Conservation (phyloP, 208 protist species). For the Leishmania major region DNA sequence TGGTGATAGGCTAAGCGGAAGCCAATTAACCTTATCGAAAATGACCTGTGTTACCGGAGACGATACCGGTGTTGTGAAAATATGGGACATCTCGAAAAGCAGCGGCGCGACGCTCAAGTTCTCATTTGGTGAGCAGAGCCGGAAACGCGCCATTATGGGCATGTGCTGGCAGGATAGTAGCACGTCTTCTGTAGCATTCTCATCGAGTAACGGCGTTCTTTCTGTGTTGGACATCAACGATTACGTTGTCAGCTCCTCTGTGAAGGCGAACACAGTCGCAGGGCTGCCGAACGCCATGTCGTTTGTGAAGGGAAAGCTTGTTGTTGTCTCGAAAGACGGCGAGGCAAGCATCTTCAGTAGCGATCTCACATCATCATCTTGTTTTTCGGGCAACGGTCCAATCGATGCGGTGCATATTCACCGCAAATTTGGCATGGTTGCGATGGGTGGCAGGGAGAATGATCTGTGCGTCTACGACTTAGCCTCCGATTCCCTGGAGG, state of each 20-base stretch:
- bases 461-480: slow-evolving; percentile 77
- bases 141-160: slow-evolving; percentile 59
- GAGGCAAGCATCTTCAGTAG: slow-evolving; percentile 44
- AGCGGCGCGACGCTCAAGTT: slow-evolving; percentile 66
- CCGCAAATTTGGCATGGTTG: slow-evolving; percentile 75
- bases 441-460: slow-evolving; percentile 76
- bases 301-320: slow-evolving; percentile 61
- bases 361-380: slow-evolving; percentile 23
- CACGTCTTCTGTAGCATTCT: slow-evolving; percentile 62
- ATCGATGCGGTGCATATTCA: slow-evolving; percentile 81
- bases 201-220: slow-evolving; percentile 63
- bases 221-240: slow-evolving; percentile 52
- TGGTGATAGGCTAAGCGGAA: neutral
- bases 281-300: slow-evolving; percentile 62
- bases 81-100: slow-evolving; percentile 83
- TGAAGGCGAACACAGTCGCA: slow-evolving; percentile 42
- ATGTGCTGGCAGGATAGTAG: slow-evolving; percentile 78
- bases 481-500: slow-evolving; percentile 34
- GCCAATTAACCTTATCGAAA: neutral
- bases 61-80: slow-evolving; percentile 82
- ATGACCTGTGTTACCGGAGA: slow-evolving; percentile 87
- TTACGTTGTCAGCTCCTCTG: slow-evolving; percentile 30
- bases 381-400: slow-evolving; percentile 49
- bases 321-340: slow-evolving; percentile 53
- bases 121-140: slow-evolving; percentile 70